phyloP scores from a whole-genome alignment of 2,329 filamentous ascomycete genomes.

The Aspergillus sp. region DNA sequence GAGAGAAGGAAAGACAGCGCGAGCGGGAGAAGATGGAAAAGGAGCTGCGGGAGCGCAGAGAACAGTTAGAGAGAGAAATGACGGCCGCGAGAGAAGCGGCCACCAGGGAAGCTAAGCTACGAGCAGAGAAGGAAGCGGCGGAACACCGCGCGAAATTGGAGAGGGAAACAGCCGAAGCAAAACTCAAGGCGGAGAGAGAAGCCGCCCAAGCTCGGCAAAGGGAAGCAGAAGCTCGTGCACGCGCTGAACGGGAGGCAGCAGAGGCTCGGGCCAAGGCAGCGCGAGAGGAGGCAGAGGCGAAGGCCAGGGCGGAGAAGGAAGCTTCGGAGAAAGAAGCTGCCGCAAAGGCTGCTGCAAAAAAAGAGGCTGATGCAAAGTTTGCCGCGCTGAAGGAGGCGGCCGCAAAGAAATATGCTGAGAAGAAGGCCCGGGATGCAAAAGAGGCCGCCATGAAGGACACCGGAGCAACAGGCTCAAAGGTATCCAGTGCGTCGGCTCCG shows the following conservation, averaged over 20 bases:
- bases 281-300: slow-evolving; percentile 32
- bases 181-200: slow-evolving; percentile 22
- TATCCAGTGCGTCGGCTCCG: slow-evolving; percentile 22
- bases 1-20: slow-evolving; percentile 39
- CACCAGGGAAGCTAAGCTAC: slow-evolving; percentile 24
- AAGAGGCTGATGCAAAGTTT: slow-evolving; percentile 40
- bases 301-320: slow-evolving; percentile 35
- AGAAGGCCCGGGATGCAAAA: slow-evolving; percentile 36
- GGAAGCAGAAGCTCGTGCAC: slow-evolving; percentile 22
- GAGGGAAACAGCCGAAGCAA: slow-evolving; percentile 30
- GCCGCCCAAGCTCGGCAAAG: slow-evolving; percentile 24
- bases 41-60: slow-evolving; percentile 39
- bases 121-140: slow-evolving; percentile 36
- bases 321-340: slow-evolving; percentile 68
- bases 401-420: slow-evolving; percentile 39
- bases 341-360: slow-evolving; percentile 37
- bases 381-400: slow-evolving; percentile 41
- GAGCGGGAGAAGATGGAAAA: slow-evolving; percentile 44
- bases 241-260: slow-evolving; percentile 22
- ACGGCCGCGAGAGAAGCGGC: slow-evolving; percentile 30
- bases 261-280: slow-evolving; percentile 24
- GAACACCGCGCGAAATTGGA: slow-evolving; percentile 35
- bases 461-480: slow-evolving; percentile 30
- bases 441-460: slow-evolving; percentile 28
- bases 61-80: slow-evolving; percentile 40